phyloP scores from a whole-genome alignment of 2,329 filamentous ascomycete species.

The Penicillium sp. region DNA sequence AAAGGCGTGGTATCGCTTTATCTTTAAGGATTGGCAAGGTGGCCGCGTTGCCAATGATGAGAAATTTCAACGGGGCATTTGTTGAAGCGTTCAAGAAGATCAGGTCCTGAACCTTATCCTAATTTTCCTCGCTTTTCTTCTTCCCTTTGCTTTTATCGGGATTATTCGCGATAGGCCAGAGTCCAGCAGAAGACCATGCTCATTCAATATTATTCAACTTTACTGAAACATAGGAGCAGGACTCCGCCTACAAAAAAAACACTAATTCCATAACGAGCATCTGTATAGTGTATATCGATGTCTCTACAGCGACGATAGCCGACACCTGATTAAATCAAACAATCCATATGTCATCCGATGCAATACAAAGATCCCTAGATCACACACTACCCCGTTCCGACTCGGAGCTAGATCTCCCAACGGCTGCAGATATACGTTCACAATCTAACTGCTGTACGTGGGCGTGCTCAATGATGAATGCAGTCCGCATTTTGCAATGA shows the following conservation, averaged over 20 bases:
- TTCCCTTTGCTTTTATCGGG: neutral
- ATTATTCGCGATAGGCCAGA: too few species aligned
- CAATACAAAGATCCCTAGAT: neutral
- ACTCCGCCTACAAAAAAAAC: slow-evolving; percentile 1
- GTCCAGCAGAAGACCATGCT: too few species aligned
- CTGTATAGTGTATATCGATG: slow-evolving; percentile 11
- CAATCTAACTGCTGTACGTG: too few species aligned
- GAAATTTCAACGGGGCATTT: neutral
- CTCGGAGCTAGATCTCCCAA: neutral
- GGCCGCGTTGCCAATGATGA: neutral
- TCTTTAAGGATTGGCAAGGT: neutral
- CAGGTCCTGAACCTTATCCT: neutral
- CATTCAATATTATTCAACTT: too few species aligned
- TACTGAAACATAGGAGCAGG: neutral
- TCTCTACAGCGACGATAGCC: neutral
- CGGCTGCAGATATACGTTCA: neutral
- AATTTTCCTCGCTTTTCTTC: neutral
- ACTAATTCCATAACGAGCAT: neutral
- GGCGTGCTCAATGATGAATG: too few species aligned
- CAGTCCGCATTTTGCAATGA: too few species aligned
- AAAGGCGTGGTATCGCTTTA: neutral
- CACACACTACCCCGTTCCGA: too few species aligned
- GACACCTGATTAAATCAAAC: neutral
- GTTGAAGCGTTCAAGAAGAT: neutral
- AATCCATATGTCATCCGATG: neutral